Evolutionary conservation across 2,329 filamentous ascomycete genomes (phyloP), one percentile per base, ranked within the genome.

Genomic region (Pseudogymnoascus sp.): DNA sequence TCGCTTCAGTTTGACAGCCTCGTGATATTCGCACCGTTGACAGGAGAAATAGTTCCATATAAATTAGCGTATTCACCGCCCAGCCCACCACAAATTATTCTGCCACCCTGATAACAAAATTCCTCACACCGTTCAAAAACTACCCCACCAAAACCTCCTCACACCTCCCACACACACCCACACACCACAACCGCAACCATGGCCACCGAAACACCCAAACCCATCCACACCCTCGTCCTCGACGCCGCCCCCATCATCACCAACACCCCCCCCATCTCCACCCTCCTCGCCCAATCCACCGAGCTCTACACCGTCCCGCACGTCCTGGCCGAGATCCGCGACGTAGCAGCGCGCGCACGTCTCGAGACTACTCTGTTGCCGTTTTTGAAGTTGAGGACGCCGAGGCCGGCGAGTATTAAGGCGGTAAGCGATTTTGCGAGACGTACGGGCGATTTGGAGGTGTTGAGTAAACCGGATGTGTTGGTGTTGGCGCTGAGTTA

Each of bases 181-280:
- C 10, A 44, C 18, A 16, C 23, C 23, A 61, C 31, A 7, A 18
- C 59, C 25, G 14, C 65, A 63, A 70, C 67, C 63, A 73, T 73
- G 71, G 62, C 69, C 1, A 67, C 65, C n/a, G 63, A 65, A 61
- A 65, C 67, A 5, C 59, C 68, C 16, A 96, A 92, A 73, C 82
- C 87, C 0, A 85, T 96, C 60, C 87, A 95, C 77, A 89, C 88
- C 62, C 84, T 97, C 61, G 83, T 97, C 28, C 82, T 99, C 68
- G 94, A 99, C 73, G 89, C 94, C 2, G 93, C 92, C 25, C 92
- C 93, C 6, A 86, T 99, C 65, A 92, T 99, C 75, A 93, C 93
- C 73, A 97, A 97, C 77, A 88, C 94, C 67, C 91, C 93, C 11
- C 80, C 90, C 10, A 84, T 94, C 23, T 95, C 91, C 53, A 91